Percentiles rank a stretch among this genome's conserved stretches.
Conservation (phyloP, 805 yeast genomes). For the Pichia exigua region DNA sequence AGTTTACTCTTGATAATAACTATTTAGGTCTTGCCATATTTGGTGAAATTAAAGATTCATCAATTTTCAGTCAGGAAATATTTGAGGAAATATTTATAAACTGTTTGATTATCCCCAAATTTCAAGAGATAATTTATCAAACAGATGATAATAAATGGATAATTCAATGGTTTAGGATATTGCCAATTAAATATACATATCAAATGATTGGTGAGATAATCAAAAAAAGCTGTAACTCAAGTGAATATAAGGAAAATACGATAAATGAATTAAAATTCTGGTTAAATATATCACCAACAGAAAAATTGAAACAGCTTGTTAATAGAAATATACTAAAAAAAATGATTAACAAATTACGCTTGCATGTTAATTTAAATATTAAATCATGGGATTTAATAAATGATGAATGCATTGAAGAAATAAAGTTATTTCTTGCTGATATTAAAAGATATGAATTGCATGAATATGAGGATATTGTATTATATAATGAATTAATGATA, state of each 20-base stretch:
- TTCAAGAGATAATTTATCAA: neutral
- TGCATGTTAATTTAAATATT: neutral
- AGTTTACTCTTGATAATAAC: slow-evolving; percentile 2
- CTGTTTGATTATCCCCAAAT: neutral
- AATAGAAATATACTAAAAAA: neutral
- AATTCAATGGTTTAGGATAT: neutral
- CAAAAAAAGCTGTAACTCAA: neutral
- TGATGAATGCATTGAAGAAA: neutral
- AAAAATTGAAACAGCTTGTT: neutral
- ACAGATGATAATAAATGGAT: neutral
- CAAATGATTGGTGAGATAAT: neutral
- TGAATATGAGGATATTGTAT: neutral
- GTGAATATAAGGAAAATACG: neutral
- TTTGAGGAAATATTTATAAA: neutral
- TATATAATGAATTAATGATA: neutral
- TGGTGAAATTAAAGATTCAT: slow-evolving; percentile 22
- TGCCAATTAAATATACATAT: neutral
- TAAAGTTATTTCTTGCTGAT: neutral
- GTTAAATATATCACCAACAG: neutral
- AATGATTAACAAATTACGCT: neutral
- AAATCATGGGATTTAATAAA: neutral
- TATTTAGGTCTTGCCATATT: slow-evolving; percentile 20
- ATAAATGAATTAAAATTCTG: neutral
- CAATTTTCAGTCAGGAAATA: neutral
- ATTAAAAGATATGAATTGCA: neutral